Evolutionary conservation across 108 stramenopile genomes (phyloP).

Genomic region (Schizochytrium sp.): DNA sequence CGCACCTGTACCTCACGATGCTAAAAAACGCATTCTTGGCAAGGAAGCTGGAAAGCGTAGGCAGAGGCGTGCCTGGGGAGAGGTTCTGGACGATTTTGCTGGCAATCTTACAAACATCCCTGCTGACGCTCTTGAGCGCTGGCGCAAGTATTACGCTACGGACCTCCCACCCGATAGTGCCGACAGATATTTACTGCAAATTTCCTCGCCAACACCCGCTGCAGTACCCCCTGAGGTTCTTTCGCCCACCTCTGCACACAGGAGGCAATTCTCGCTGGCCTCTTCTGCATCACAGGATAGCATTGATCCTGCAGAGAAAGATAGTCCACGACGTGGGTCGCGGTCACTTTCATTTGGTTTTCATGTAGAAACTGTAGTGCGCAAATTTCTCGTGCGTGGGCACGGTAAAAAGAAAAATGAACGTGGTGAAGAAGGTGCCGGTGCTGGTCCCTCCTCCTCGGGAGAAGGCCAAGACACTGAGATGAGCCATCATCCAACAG

Average conservation of each 20-base stretch:
- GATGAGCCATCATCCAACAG: too few species aligned
- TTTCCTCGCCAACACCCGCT: conserved; percentile 17
- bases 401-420: too few species aligned
- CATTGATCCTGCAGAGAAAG: not conserved
- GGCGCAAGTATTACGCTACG: conserved; percentile 51
- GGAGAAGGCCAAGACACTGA: too few species aligned
- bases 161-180: not conserved
- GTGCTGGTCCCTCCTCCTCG: too few species aligned
- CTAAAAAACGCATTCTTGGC: conserved; percentile 4
- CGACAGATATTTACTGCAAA: not conserved
- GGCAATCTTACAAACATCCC: conserved; percentile 5
- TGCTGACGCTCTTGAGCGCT: conserved; percentile 27
- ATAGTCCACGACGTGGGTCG: conserved; percentile 48
- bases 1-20: conserved; percentile 32
- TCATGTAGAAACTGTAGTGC: conserved; percentile 14
- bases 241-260: not conserved
- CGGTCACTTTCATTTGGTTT: conserved; percentile 17
- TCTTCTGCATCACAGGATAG: conserved; percentile 1
- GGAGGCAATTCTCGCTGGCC: not conserved
- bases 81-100: conserved; percentile 20
- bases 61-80: conserved; percentile 39
- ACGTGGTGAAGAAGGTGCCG: too few species aligned
- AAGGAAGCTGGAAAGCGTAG: conserved; percentile 22
- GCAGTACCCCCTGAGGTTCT: not conserved
- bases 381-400: conserved; percentile 1